Conservation (phyloP, 2,329 filamentous ascomycete species). For the Metarhizium guizhouense region DNA sequence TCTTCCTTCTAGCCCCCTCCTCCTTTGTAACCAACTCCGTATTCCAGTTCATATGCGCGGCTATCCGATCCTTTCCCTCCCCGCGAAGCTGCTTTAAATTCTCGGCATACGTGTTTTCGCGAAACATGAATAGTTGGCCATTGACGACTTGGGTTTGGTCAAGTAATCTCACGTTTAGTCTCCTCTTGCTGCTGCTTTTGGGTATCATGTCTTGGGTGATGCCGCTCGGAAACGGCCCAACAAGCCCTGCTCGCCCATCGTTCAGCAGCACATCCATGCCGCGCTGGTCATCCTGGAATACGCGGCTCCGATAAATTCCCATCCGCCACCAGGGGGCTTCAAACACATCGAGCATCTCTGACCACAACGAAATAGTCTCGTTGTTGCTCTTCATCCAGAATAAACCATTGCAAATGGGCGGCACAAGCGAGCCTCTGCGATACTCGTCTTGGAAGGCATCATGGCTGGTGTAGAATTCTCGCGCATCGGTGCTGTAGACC, state of each 20-base stretch:
- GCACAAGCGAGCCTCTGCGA: neutral
- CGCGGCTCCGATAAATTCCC: neutral
- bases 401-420: slow-evolving; percentile 2
- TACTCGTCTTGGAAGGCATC: neutral
- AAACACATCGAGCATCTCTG: neutral
- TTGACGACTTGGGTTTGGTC: slow-evolving; percentile 2
- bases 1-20: neutral
- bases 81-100: neutral
- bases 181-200: neutral
- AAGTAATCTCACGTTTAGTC: neutral
- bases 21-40: neutral
- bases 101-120: neutral
- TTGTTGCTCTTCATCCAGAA: slow-evolving; percentile 4
- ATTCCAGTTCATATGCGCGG: slow-evolving; percentile 3
- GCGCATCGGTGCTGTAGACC: slow-evolving; percentile 3
- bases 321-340: neutral
- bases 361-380: neutral
- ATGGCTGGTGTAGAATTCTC: slow-evolving; percentile 1
- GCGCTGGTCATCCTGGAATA: slow-evolving; percentile 2
- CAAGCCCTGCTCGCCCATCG: neutral
- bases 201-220: slow-evolving; percentile 1
- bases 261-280: slow-evolving; percentile 4
- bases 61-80: neutral
- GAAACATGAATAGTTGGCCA: slow-evolving; percentile 1
- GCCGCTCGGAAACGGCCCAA: neutral